Conservation (phyloP, 768 basidiomycete genomes). For the Boletus insuetus region DNA sequence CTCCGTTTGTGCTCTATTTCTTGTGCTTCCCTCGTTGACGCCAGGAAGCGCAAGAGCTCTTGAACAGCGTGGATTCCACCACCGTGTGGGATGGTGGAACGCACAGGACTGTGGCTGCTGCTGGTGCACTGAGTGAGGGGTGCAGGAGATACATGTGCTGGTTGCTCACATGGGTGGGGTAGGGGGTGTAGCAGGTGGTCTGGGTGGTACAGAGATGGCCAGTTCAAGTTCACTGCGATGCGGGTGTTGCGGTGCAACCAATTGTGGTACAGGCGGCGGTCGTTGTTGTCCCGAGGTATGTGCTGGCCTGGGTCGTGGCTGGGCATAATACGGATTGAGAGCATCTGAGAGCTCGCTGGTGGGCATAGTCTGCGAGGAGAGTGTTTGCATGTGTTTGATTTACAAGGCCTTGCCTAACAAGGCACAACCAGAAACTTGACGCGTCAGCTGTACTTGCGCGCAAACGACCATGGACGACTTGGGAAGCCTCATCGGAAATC, state of each 20-base stretch:
- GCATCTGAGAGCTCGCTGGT: constrained; percentile 78
- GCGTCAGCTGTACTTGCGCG: constrained; percentile 36
- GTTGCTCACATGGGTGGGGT: constrained; percentile 39
- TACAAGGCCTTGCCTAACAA: constrained; percentile 25
- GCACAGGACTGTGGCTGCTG: constrained; percentile 11
- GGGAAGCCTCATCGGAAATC: constrained; percentile 56
- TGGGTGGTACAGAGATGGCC: constrained; percentile 48
- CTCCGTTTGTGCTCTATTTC: constrained; percentile 60
- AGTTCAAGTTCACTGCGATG: constrained; percentile 66
- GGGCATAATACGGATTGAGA: constrained; percentile 64
- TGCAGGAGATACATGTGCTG: not conserved
- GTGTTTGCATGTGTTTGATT: constrained; percentile 34
- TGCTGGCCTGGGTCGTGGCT: constrained; percentile 35
- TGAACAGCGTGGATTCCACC: constrained; percentile 48
- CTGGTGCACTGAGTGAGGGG: not conserved
- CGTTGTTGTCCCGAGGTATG: constrained; percentile 16
- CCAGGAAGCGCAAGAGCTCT: constrained; percentile 57
- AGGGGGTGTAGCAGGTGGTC: constrained; percentile 25
- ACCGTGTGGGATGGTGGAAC: constrained; percentile 30
- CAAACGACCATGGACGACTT: constrained; percentile 34
- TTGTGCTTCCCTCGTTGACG: constrained; percentile 56
- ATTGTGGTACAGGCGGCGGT: constrained; percentile 27
- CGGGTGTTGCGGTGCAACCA: constrained; percentile 41
- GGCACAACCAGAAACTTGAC: constrained; percentile 24
- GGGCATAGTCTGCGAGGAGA: constrained; percentile 39